These are phyloP conservation scores for Chlorociboria aeruginascens DNA, from an alignment of 495 filamentous ascomycete species.

Conservation along the genomic window DNA sequence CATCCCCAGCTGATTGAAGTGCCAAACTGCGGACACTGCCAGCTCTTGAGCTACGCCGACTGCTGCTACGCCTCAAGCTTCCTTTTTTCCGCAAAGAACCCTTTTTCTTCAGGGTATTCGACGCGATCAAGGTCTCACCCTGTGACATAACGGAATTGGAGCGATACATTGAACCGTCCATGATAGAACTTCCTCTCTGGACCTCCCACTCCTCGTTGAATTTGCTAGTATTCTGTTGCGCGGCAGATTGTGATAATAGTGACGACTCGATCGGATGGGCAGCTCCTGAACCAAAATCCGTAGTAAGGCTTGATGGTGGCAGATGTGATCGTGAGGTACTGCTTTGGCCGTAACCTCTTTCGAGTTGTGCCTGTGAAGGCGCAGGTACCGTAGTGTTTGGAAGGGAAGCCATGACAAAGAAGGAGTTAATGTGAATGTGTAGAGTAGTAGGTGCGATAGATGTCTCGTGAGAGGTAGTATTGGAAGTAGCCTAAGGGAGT, in stretches of 20 bases:
- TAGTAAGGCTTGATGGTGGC: constrained; percentile 19
- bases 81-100: constrained; percentile 57
- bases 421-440: no score
- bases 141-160: constrained; percentile 37
- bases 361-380: constrained; percentile 8
- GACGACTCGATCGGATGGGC: constrained; percentile 29
- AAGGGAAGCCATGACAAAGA: constrained; percentile 8
- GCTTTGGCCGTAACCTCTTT: constrained; percentile 15
- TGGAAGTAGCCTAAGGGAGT: no score
- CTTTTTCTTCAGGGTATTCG: constrained; percentile 81
- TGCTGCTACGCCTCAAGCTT: constrained; percentile 70
- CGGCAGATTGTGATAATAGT: constrained; percentile 31
- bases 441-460: no score
- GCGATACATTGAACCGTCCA: constrained; percentile 40
- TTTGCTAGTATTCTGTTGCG: constrained; percentile 20
- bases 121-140: constrained; percentile 38
- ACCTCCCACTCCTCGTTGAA: constrained; percentile 68
- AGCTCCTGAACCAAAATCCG: constrained; percentile 29
- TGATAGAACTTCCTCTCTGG: constrained; percentile 49
- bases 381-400: constrained; percentile 3
- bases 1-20: constrained; percentile 48
- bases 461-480: no score
- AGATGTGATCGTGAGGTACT: constrained; percentile 5
- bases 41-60: constrained; percentile 61
- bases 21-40: constrained; percentile 70